These are phyloP conservation scores for Musa troglodytarum DNA, from an alignment of 176 grass and related monocot genomes.

Conservation along the genomic window DNA sequence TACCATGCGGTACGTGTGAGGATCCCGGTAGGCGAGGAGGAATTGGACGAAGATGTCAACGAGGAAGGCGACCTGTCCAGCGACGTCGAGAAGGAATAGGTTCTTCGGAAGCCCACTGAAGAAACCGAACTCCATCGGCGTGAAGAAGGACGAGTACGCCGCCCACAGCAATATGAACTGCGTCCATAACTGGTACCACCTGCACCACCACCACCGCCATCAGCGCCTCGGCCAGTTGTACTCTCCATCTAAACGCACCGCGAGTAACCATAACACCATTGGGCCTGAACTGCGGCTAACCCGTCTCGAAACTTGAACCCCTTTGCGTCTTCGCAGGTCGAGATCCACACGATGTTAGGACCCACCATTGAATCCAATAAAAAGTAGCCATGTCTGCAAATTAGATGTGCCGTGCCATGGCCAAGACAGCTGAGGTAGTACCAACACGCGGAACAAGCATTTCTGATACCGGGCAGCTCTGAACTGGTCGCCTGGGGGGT, in stretches of 20 bases:
- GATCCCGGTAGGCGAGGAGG: constrained; percentile 73
- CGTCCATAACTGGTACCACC: constrained; percentile 70
- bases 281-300: no score
- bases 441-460: not conserved
- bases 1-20: constrained; percentile 61
- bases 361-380: no score
- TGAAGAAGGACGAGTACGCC: constrained; percentile 85
- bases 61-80: constrained; percentile 68
- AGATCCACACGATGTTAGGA: no score
- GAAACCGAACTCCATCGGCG: constrained; percentile 90
- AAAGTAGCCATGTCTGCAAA: no score
- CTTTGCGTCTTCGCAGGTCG: no score
- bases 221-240: not conserved
- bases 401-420: no score
- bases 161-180: constrained; percentile 83
- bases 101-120: constrained; percentile 70
- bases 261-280: not conserved
- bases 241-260: not conserved
- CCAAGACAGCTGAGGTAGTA: not conserved
- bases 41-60: constrained; percentile 64
- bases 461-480: not conserved
- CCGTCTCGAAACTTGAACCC: no score
- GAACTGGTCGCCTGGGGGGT: not conserved
- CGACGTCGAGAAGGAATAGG: constrained; percentile 75
- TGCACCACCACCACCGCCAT: constrained; percentile 10